These are phyloP conservation scores for Schizophyllum amplum DNA, from an alignment of 1,284 basidiomycete genomes.

Conservation along the genomic window DNA sequence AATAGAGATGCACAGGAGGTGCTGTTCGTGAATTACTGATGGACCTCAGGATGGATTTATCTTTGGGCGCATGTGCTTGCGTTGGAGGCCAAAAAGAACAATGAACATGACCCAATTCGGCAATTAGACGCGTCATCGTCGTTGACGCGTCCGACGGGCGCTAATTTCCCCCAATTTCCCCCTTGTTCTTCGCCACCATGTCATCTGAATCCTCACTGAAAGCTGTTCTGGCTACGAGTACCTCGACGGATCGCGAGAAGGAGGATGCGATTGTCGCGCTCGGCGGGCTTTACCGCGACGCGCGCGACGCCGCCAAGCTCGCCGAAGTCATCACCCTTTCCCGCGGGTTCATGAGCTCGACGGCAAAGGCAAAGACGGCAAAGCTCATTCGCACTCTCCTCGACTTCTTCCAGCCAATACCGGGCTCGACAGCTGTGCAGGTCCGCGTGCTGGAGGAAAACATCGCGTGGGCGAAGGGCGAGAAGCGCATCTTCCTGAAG, in stretches of 20 bases:
- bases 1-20: too few relatives aligned
- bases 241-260: constrained; percentile 52
- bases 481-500: constrained; percentile 94
- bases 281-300: constrained; percentile 83
- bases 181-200: too few relatives aligned
- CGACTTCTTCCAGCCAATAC: constrained; percentile 79
- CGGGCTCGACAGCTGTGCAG: constrained; percentile 72
- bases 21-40: too few relatives aligned
- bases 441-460: constrained; percentile 85
- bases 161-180: too few relatives aligned
- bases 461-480: constrained; percentile 86
- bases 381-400: constrained; percentile 94
- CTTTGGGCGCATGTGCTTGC: too few relatives aligned
- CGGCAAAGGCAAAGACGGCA: constrained; percentile 97
- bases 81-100: too few relatives aligned
- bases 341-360: constrained; percentile 86
- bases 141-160: too few relatives aligned
- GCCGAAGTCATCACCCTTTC: constrained; percentile 85
- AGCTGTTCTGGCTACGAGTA: too few relatives aligned
- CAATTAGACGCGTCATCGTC: too few relatives aligned
- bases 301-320: constrained; percentile 81
- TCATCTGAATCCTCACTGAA: too few relatives aligned
- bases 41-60: too few relatives aligned
- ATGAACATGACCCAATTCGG: too few relatives aligned
- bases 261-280: constrained; percentile 84